Evolutionary conservation across 495 filamentous ascomycete species (phyloP), one percentile per base, ranked within the genome.

Genomic region (Xanthoparmelia taractica): DNA sequence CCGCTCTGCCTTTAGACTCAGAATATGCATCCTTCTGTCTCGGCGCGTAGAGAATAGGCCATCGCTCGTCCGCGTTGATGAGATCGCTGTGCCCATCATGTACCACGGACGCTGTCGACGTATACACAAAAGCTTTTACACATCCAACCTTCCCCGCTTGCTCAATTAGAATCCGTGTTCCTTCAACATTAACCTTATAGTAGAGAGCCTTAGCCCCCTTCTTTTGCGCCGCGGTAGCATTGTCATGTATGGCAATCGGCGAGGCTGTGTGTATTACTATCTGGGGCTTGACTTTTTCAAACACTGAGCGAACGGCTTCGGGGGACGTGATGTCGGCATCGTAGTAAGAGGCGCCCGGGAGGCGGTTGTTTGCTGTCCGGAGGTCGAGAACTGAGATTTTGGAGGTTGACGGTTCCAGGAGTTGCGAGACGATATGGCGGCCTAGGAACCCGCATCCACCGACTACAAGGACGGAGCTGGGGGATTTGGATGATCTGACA

Each of bases 231-330:
- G 79, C 77, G 50, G 73, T 77, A 2, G 71, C 73, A 11, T 85
- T 86, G 58, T 84, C 76, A 4, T 76, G 76, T 58, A 80, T 76
- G 31, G 83, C 78, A 8, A 82, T 76, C 4, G 90, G 89, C 7
- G 87, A 88, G n/a, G 93, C 95, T 15, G 94, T 97, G 75, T 99
- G 92, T 66, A 97, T 94, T 47, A 99, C 88, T 15, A 94, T 84
- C 67, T 91, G 85, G n/a, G 95, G 91, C 74, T 85, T 86, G 48
- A 87, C 77, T 58, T 82, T 81, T 20, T 79, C 70, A 72, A 97
- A 87, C 15, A 95, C 77, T 17, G 75, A 73, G 59, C 85, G 72
- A 69, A 96, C 80, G 59, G 79, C 78, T 58, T 79, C 80, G 58
- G 76, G 74, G 50, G 89, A 86, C 43, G 92, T 96, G 73, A 99